Evolutionary conservation across 202 grass and related monocot species (phyloP).

Genomic region (Carex sylvatica): DNA sequence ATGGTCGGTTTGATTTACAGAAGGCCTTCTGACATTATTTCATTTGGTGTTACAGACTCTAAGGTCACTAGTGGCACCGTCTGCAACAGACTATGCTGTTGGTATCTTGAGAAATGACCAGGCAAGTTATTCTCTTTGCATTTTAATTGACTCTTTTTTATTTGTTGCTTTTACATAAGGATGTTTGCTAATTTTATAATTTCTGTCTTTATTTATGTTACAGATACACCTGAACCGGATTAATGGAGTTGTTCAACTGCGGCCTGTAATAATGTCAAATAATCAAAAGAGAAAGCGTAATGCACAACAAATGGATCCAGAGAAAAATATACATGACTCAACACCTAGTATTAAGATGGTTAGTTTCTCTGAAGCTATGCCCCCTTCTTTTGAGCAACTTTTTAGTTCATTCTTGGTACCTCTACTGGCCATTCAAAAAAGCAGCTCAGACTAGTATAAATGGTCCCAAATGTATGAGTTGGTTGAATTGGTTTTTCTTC

Average conservation of each 20-base stretch:
- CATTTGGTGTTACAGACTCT: slow-evolving; percentile 57
- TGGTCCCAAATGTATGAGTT: not conserved
- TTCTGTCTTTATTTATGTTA: slow-evolving; percentile 31
- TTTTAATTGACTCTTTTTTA: not conserved
- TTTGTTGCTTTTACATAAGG: slow-evolving; percentile 9
- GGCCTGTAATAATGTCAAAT: slow-evolving; percentile 41
- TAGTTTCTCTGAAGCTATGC: not conserved
- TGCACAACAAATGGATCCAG: slow-evolving; percentile 4
- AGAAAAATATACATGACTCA: not conserved
- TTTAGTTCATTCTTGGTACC: not conserved
- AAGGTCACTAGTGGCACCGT: slow-evolving; percentile 53
- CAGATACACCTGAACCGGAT: slow-evolving; percentile 86
- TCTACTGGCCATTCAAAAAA: not conserved
- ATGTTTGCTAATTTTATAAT: not conserved
- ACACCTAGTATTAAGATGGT: slow-evolving; percentile 11
- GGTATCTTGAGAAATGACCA: slow-evolving; percentile 69
- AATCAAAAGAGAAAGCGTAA: slow-evolving; percentile 24
- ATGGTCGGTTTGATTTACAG: not conserved
- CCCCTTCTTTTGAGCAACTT: not conserved
- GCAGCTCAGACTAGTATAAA: not conserved
- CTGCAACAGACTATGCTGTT: slow-evolving; percentile 63
- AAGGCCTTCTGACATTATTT: not conserved
- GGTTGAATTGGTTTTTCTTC: not conserved
- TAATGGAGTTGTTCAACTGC: slow-evolving; percentile 67
- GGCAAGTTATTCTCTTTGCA: slow-evolving; percentile 38